Conservation (phyloP, 2,329 filamentous ascomycete genomes). For the Colletotrichum eleusines region DNA sequence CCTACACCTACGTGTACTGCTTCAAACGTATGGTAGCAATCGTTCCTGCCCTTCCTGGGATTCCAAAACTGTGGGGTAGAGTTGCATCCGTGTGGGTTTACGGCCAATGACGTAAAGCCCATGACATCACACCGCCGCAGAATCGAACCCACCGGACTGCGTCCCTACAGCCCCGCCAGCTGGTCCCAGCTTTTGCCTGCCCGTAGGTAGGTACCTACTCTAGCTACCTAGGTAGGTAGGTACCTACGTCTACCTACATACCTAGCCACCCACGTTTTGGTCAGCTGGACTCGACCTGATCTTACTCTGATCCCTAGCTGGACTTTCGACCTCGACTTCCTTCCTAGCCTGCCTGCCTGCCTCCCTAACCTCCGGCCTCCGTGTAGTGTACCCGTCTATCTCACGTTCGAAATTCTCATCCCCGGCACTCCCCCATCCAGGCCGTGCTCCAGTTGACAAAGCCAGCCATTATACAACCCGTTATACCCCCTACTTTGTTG, state of each 20-base stretch:
- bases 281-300: constrained; percentile 36
- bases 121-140: constrained; percentile 41
- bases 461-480: not conserved
- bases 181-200: not conserved
- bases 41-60: not conserved
- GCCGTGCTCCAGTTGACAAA: not conserved
- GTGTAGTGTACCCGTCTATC: constrained; percentile 4
- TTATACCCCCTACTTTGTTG: not conserved
- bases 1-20: too few species aligned
- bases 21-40: not conserved
- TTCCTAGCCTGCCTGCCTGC: constrained; percentile 1
- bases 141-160: constrained; percentile 6
- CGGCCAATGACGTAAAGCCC: constrained; percentile 34
- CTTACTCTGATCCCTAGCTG: constrained; percentile 28
- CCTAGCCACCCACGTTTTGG: too few species aligned
- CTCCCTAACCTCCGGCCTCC: constrained; percentile 11
- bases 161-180: constrained; percentile 21
- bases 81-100: constrained; percentile 24
- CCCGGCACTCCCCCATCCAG: constrained; percentile 8
- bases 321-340: not conserved
- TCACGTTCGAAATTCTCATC: constrained; percentile 28
- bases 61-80: not conserved
- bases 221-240: not conserved
- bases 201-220: not conserved
- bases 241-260: too few species aligned